phyloP scores from a whole-genome alignment of 192 early-diverging fungal genomes.

The Tieghemiomyces parasiticus region DNA sequence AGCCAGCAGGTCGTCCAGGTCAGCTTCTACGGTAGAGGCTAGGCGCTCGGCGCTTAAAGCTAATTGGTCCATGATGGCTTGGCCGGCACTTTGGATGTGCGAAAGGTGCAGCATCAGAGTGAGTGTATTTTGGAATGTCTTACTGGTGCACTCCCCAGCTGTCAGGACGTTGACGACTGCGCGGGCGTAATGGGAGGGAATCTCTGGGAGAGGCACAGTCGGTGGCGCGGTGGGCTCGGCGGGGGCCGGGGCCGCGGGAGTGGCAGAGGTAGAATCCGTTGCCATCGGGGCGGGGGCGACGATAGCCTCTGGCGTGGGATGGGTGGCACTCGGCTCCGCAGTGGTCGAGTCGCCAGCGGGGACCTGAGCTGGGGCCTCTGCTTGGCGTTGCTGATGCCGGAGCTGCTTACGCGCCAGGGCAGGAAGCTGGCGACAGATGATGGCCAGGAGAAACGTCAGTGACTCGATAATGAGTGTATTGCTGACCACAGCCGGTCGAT shows the following conservation, averaged over 20 bases:
- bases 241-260: not conserved
- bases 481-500: slow-evolving; percentile 64
- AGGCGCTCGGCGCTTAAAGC: slow-evolving; percentile 49
- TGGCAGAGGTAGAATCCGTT: slow-evolving; percentile 1
- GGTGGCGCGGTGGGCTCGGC: slow-evolving; percentile 8
- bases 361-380: no score
- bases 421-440: slow-evolving; percentile 62
- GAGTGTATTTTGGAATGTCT: slow-evolving; percentile 88
- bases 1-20: slow-evolving; percentile 48
- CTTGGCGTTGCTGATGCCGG: slow-evolving; percentile 20
- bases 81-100: slow-evolving; percentile 42
- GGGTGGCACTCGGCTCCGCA: no score
- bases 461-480: slow-evolving; percentile 74
- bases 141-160: slow-evolving; percentile 75
- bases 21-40: slow-evolving; percentile 43
- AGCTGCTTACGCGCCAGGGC: slow-evolving; percentile 33
- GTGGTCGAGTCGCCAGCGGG: no score
- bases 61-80: slow-evolving; percentile 71
- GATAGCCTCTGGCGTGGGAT: not conserved
- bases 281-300: not conserved
- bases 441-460: slow-evolving; percentile 69
- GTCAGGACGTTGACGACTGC: slow-evolving; percentile 83
- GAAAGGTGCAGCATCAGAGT: slow-evolving; percentile 81
- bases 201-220: slow-evolving; percentile 37
- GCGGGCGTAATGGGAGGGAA: slow-evolving; percentile 70